These are phyloP conservation scores for Pugionium cornutum DNA, from an alignment of 345 rosid genomes.

Conservation along the genomic window DNA sequence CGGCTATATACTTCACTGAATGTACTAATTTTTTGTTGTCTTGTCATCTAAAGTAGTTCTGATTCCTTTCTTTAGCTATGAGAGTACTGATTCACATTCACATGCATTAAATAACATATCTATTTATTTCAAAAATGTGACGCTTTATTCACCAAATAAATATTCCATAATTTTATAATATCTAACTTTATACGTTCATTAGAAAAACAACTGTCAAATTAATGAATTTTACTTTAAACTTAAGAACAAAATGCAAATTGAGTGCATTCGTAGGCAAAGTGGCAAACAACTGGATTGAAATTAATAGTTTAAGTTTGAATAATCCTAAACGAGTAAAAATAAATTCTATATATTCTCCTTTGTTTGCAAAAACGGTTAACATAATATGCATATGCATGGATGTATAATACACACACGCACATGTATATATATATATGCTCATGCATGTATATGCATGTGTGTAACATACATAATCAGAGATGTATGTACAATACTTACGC, in stretches of 20 bases:
- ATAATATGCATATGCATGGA: not conserved
- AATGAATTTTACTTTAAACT: not conserved
- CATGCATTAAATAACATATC: slow-evolving; percentile 13
- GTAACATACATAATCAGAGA: not conserved
- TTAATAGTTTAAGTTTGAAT: not conserved
- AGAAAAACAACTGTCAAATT: not conserved
- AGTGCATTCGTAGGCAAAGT: not conserved
- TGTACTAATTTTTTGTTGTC: slow-evolving; percentile 6
- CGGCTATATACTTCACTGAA: slow-evolving; percentile 5
- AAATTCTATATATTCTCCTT: not conserved
- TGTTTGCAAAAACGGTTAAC: not conserved
- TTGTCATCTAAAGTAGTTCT: not conserved
- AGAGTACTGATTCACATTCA: slow-evolving; percentile 22
- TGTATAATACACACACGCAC: not conserved
- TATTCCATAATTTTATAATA: no score
- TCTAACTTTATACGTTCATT: no score
- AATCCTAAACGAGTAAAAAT: not conserved
- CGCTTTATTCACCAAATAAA: not conserved
- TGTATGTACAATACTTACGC: slow-evolving; percentile 41
- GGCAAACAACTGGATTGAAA: not conserved
- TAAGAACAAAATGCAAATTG: not conserved
- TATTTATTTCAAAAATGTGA: not conserved
- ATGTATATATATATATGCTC: not conserved
- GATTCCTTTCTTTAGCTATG: slow-evolving; percentile 1
- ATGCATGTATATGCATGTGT: slow-evolving; percentile 16